These are phyloP conservation scores for Canariomyces notabilis DNA, from an alignment of 2,329 filamentous ascomycete genomes.

Conservation along the genomic window DNA sequence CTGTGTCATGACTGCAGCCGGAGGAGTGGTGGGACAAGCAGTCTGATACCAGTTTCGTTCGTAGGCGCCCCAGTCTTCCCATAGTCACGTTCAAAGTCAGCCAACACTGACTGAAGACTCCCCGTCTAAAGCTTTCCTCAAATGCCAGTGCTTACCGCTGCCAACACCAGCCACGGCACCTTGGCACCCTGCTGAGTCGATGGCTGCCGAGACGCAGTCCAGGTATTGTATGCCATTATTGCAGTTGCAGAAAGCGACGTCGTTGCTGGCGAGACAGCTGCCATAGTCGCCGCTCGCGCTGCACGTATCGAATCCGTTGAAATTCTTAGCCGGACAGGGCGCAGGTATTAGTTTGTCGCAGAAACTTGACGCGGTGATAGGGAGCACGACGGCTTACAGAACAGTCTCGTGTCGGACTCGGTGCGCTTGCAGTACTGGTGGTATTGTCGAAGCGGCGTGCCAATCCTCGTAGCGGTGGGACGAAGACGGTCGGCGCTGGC, in stretches of 20 bases:
- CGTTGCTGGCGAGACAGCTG: conserved; percentile 10
- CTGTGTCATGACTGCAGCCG: conserved; percentile 13
- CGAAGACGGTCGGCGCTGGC: background rate
- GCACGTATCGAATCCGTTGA: conserved; percentile 20
- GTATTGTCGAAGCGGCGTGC: conserved; percentile 7
- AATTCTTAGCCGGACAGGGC: conserved; percentile 4
- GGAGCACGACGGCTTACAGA: background rate
- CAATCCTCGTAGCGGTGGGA: conserved; percentile 1
- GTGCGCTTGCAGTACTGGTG: background rate
- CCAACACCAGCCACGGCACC: conserved; percentile 7
- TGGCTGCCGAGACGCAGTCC: conserved; percentile 17
- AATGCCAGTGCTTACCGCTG: background rate
- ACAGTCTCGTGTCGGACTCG: background rate
- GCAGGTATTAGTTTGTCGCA: background rate
- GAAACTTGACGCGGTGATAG: background rate
- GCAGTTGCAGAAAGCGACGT: conserved; percentile 15
- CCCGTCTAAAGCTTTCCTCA: background rate
- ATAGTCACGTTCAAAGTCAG: background rate
- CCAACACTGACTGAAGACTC: no score
- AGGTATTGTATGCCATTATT: conserved; percentile 19
- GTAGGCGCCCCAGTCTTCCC: conserved; percentile 18
- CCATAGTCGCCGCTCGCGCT: conserved; percentile 17
- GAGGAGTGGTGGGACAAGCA: conserved; percentile 13
- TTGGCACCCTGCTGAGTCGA: conserved; percentile 18
- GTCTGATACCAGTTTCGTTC: conserved; percentile 18